Evolutionary conservation across 2,329 filamentous ascomycete species (phyloP).

Genomic region (Phyllosticta citribraziliensis): DNA sequence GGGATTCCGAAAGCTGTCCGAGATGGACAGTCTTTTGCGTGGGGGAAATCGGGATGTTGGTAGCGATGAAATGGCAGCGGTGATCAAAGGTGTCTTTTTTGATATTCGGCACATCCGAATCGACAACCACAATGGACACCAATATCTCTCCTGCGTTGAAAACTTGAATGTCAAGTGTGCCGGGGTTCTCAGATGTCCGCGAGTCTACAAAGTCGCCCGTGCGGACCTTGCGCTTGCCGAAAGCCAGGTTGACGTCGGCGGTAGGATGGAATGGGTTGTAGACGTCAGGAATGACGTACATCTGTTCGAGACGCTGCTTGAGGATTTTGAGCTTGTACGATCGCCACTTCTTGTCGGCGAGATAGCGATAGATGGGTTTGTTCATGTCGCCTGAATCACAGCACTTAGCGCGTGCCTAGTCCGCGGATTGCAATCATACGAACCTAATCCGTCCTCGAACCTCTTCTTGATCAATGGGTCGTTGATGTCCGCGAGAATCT

Average conservation of each 20-base stretch:
- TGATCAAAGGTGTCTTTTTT: conserved; percentile 66
- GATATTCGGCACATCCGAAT: conserved; percentile 78
- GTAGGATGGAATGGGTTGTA: conserved; percentile 68
- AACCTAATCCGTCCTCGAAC: conserved; percentile 87
- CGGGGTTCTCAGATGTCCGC: conserved; percentile 59
- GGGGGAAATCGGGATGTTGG: conserved; percentile 57
- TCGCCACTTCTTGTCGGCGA: conserved; percentile 82
- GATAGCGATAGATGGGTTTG: conserved; percentile 89
- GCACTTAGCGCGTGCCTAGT: not conserved
- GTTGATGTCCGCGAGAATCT: conserved; percentile 89
- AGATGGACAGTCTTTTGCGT: conserved; percentile 29
- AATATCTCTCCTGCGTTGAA: conserved; percentile 76
- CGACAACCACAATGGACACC: conserved; percentile 75
- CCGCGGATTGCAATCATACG: conserved; percentile 18
- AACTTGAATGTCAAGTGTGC: conserved; percentile 71
- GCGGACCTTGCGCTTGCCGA: conserved; percentile 57
- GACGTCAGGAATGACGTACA: conserved; percentile 81
- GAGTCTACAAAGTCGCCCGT: conserved; percentile 75
- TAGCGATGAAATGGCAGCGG: conserved; percentile 80
- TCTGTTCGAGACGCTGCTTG: conserved; percentile 75
- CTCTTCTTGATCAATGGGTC: conserved; percentile 87
- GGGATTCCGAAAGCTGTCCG: conserved; percentile 37
- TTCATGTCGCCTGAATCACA: conserved; percentile 73
- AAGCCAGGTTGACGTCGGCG: conserved; percentile 73
- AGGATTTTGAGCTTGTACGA: conserved; percentile 70